Evolutionary conservation across 2,329 filamentous ascomycete species (phyloP), one percentile per base, ranked within the genome.

Genomic region (Sarocladium oryzae): DNA sequence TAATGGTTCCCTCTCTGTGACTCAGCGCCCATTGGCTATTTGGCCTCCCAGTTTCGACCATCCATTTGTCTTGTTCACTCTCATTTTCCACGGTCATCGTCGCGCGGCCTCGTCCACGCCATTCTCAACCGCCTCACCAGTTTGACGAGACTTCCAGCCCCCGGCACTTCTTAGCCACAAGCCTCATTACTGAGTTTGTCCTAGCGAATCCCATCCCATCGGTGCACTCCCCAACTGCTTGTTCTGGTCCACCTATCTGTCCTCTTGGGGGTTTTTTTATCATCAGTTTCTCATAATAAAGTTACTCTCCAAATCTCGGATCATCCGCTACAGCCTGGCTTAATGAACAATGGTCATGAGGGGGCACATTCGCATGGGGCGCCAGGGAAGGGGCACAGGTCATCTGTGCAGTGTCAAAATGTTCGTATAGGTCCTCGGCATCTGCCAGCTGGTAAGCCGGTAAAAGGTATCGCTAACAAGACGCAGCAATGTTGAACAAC

Each of bases 61-160:
- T 37, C n/a, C 35, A 32, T 8, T 8, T 32, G 28, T 8, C 28
- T 32, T 32, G 28, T 32, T 32, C 30, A 32, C 15, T 15, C 16
- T 40, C n/a, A 21, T 20, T 9, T n/a, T 26, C 23, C 10, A 26
- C 21, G 40, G 40, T 8, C 23, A 8, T 28, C 40, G 40, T 23
- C 40, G 40, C 23, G 40, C 40, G 40, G 20, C 40, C 23, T 11
- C 16, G 7, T 15, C 4, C 13, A 28, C 40, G 21, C 21, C 21
- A 43, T 20, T 10, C 16, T 24, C 13, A 9, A 15, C 11, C 15
- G 40, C 21, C 7, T 43, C 4, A 16, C 40, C 40, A 23, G 15
- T 43, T 28, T n/a, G 3, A 43, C 3, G 40, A 43, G 26, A 23
- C 40, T 43, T 43, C 40, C 40, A 43, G 40, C 40, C 40, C 23